These are phyloP conservation scores for Boechera retrofracta DNA, from an alignment of 345 rosid species.

Conservation along the genomic window DNA sequence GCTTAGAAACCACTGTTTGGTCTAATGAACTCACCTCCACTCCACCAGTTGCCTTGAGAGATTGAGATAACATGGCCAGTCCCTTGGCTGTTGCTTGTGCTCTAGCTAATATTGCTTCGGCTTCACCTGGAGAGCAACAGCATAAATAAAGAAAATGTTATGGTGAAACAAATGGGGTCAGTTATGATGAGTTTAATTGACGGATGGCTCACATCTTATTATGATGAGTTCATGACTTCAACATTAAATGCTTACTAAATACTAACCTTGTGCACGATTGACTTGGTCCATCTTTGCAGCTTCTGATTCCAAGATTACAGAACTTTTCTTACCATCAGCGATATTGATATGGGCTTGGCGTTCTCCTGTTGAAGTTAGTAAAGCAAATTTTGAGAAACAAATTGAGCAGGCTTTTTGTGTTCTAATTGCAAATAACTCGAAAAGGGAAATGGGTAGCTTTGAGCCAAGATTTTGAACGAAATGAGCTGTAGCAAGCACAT, in stretches of 20 bases:
- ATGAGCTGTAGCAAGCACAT: slow-evolving; percentile 9
- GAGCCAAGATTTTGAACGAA: slow-evolving; percentile 10
- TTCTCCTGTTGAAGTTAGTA: slow-evolving; percentile 39
- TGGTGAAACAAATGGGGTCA: neutral
- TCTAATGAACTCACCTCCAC: slow-evolving; percentile 63
- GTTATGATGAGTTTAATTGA: neutral
- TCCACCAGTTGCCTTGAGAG: slow-evolving; percentile 83
- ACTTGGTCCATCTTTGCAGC: slow-evolving; percentile 77
- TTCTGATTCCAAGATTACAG: slow-evolving; percentile 74
- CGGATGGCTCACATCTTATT: slow-evolving; percentile 13
- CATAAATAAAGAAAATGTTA: neutral
- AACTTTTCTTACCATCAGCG: slow-evolving; percentile 82
- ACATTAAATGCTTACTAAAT: neutral
- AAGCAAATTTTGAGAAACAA: slow-evolving; percentile 27
- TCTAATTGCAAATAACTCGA: too few relatives aligned
- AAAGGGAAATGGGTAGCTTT: neutral
- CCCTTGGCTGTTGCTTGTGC: slow-evolving; percentile 87
- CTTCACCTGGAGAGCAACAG: slow-evolving; percentile 69
- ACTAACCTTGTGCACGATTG: slow-evolving; percentile 41
- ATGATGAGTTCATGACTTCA: neutral
- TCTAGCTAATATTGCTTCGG: slow-evolving; percentile 85
- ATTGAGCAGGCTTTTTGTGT: neutral
- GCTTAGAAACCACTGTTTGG: neutral
- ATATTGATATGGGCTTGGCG: slow-evolving; percentile 62
- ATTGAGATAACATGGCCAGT: slow-evolving; percentile 64